Evolutionary conservation across 352 stramenopile species (phyloP), one percentile per base, ranked within the genome.

Genomic region (Albugo laibachii): DNA sequence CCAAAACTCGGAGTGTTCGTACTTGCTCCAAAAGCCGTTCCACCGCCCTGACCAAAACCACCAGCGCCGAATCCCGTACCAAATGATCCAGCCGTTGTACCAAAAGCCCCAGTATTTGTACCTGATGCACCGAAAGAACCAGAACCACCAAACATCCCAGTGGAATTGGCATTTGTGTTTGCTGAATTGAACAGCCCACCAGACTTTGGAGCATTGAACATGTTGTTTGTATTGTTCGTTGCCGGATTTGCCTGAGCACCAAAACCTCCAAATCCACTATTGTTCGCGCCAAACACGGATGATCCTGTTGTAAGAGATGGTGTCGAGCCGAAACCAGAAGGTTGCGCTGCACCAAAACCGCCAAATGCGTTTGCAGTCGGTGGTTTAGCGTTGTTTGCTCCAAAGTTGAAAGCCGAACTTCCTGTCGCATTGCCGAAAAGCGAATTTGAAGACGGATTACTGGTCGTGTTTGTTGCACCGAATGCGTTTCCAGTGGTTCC

Each of bases 351-450:
- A 31, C 24, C 24, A 31, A 31, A 31, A 31, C 3, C 24, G 24
- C 24, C 24, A 31, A 31, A 31, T 31, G 24, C 8, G 24, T 31
- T 31, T 31, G 24, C 55, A 13, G 52, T 57, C 52, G 62, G 59
- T 36, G 56, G 55, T 13, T 46, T 65, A 38, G 54, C 41, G 35
- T 57, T 56, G 27, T 56, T 54, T 12, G 50, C 13, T 42, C 53
- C 57, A 35, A 61, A 61, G 50, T 73, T 71, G 12, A 73, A 49
- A 48, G 65, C 72, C 11, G 61, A 61, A 35, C 57, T 55, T 21
- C 65, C 58, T 21, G 56, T 51, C 14, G 56, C 48, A 11, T 48
- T 59, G n/a, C 48, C 54, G 16, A 61, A 58, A 36, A 76, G 71
- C 27, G 71, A 43, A 41, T 54, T 51, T 42, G 58, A 31, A 31